These are phyloP conservation scores for Physaria fendleri DNA, from an alignment of 345 rosid genomes.

Conservation along the genomic window DNA sequence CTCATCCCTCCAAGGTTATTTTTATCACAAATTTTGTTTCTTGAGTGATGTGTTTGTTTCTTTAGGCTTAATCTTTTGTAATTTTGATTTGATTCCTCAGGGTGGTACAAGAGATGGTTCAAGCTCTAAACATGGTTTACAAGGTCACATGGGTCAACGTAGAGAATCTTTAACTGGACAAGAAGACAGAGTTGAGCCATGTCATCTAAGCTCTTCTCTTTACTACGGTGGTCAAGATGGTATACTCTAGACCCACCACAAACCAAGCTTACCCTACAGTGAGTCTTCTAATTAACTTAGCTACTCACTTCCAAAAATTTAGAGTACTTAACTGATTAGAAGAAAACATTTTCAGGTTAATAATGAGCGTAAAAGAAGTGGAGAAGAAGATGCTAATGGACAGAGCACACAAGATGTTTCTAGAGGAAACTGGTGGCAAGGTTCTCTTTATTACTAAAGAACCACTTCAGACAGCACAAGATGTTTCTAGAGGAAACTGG, in stretches of 20 bases:
- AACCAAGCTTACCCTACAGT: slow-evolving; percentile 50
- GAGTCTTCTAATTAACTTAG: slow-evolving; percentile 31
- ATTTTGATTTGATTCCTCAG: slow-evolving; percentile 30
- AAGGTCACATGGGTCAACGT: slow-evolving; percentile 46
- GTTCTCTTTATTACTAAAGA: slow-evolving; percentile 85
- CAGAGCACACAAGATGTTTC: slow-evolving; percentile 56
- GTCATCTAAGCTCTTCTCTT: slow-evolving; percentile 85
- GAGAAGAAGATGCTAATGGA: slow-evolving; percentile 56
- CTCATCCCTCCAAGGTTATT: slow-evolving; percentile 65
- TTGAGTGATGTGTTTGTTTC: slow-evolving; percentile 2
- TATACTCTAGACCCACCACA: slow-evolving; percentile 45
- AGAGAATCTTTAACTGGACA: slow-evolving; percentile 29
- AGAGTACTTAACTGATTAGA: neutral
- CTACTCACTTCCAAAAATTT: neutral
- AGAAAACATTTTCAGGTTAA: slow-evolving; percentile 13
- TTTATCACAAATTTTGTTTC: slow-evolving; percentile 4
- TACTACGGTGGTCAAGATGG: slow-evolving; percentile 92
- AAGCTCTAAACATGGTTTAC: slow-evolving; percentile 43
- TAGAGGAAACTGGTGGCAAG: slow-evolving; percentile 99
- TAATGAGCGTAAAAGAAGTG: slow-evolving; percentile 44
- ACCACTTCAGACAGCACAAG: slow-evolving; percentile 33
- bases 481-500: slow-evolving; percentile 95
- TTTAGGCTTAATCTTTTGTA: slow-evolving; percentile 5
- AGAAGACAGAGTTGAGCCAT: slow-evolving; percentile 34
- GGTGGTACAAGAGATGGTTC: slow-evolving; percentile 41